Base-by-base conservation (phyloP, 2,329 filamentous ascomycete species). In the Xylariales sp. region DNA sequence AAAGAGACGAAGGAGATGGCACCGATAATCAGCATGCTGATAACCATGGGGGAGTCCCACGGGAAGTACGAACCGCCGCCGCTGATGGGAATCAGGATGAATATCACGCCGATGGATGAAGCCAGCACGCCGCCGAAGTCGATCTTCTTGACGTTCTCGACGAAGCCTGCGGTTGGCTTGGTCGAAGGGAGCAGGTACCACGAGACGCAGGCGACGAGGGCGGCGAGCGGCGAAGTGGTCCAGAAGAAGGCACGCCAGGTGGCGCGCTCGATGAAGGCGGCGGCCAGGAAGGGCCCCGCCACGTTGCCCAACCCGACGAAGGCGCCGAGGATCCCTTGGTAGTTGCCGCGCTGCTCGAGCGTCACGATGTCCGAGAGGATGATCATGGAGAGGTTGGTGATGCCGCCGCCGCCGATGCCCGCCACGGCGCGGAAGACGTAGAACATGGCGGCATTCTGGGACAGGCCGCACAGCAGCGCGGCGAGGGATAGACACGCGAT, bases 61-160 rank as follows among this genome's bases (percentile, higher is more conserved):
- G 63, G 54, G 44, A 78, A 80, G 41, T 77, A 76, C 0, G 69
- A 66, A 2, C 73, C 76, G 11, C 52, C 54, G 32, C 77, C 77
- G 3, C 78, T 81, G 11, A 84, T 70, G 0, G 80, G 80, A 30
- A 85, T 78, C 14, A 84, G 62, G 2, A 84, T 47, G 11, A 83
- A 64, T 8, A 83, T 70, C 19, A 81, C 70, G 0, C 70, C 77
- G 6, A 70, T 58, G 0, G 74, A 75, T 4, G 70, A 74, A 3
- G 69, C 65, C 10, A 80, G 40, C 2, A 78, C 62, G 2, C 80
- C 81, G 17, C 61, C 69, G 45, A 72, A 79, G 52, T 85, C 80
- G 38, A 83, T 77, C 29, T 73, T 74, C 33, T 58, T 60, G 16
- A 76, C 49, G 32, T 70, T 75, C 29, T 70, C 65, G 27, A 58